Evolutionary conservation across 2,329 filamentous ascomycete genomes (phyloP), one percentile per base, ranked within the genome.

Genomic region (Achaetomium macrosporum): DNA sequence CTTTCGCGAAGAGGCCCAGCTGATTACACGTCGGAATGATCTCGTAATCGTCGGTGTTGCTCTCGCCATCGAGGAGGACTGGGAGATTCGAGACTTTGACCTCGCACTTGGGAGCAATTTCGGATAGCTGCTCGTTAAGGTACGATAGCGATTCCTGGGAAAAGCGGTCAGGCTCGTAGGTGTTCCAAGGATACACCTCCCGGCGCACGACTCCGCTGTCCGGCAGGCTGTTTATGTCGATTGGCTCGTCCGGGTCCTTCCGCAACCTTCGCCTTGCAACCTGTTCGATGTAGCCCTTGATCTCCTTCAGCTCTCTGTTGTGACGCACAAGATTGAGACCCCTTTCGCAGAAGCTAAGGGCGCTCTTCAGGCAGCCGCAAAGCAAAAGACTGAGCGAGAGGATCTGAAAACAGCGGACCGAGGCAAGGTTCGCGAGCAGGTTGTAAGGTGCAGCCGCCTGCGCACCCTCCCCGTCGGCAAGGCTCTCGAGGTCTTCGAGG

Each of bases 1-100:
- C 80, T 61, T 83, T 88, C 8, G 91, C 92, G 66, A 97, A 97
- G 3, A 99, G 78, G 5, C 93, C 93, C 0, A 99, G 79, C 68
- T 99, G 93, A 55, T 81, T 79, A 60, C 83, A 84, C 5, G 80
- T 85, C 9, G 76, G 72, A 15, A 76, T 77, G 39, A 72, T 72
- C n/a, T 76, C 72, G 59, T 74, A 75, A 25, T 64, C 65, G 54
- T 77, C 74, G 1, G 73, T 76, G 29, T 71, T 70, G 52, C 78
- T 78, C 4, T 77, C 78, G 20, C 73, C 72, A 44, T 78, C 75
- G 11, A 84, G 73, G 20, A 97, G 71, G 0, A 88, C 74, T 1
- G 92, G 93, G 5, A 99, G 72, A 31, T 85, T 79, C 0, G 90
- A 83, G 3, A 86, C 84, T 53, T 82, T 80, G 30, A 95, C 87